phyloP scores from a whole-genome alignment of 208 protist genomes.

The Leishmania turanica region DNA sequence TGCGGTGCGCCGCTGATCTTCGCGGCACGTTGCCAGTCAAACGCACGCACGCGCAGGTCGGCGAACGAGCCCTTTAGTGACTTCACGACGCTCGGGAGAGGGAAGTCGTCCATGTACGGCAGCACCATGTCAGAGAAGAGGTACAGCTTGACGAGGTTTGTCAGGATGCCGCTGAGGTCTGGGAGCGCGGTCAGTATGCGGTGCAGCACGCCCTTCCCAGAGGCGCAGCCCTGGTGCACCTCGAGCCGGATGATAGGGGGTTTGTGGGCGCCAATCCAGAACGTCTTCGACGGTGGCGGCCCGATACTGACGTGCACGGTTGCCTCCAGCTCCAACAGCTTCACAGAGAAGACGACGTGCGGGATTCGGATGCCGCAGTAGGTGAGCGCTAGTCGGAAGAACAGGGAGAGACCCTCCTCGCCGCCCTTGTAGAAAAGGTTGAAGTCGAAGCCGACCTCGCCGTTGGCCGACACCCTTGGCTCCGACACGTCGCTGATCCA shows the following conservation, averaged over 20 bases:
- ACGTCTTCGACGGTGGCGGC: slow-evolving; percentile 83
- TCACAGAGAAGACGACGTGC: slow-evolving; percentile 67
- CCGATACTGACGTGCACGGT: slow-evolving; percentile 82
- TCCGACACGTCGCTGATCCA: slow-evolving; percentile 73
- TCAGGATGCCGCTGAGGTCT: slow-evolving; percentile 65
- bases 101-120: slow-evolving; percentile 87
- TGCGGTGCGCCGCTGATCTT: slow-evolving; percentile 36
- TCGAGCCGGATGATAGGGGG: slow-evolving; percentile 59
- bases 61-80: slow-evolving; percentile 41
- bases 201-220: slow-evolving; percentile 64
- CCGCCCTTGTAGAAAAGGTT: slow-evolving; percentile 80
- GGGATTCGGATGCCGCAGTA: slow-evolving; percentile 83
- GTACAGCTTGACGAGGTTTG: slow-evolving; percentile 75
- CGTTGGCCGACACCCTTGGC: slow-evolving; percentile 57
- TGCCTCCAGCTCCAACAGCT: slow-evolving; percentile 60
- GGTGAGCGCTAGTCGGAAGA: slow-evolving; percentile 66
- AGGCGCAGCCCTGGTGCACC: slow-evolving; percentile 63
- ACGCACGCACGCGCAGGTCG: slow-evolving; percentile 47
- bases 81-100: slow-evolving; percentile 70
- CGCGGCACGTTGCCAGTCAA: slow-evolving; percentile 61
- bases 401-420: slow-evolving; percentile 59
- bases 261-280: slow-evolving; percentile 79
- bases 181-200: slow-evolving; percentile 78
- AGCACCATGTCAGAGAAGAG: slow-evolving; percentile 80
- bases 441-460: slow-evolving; percentile 86